These are phyloP conservation scores for Thalassiosira delicatula DNA, from an alignment of 352 stramenopile genomes.

Conservation along the genomic window DNA sequence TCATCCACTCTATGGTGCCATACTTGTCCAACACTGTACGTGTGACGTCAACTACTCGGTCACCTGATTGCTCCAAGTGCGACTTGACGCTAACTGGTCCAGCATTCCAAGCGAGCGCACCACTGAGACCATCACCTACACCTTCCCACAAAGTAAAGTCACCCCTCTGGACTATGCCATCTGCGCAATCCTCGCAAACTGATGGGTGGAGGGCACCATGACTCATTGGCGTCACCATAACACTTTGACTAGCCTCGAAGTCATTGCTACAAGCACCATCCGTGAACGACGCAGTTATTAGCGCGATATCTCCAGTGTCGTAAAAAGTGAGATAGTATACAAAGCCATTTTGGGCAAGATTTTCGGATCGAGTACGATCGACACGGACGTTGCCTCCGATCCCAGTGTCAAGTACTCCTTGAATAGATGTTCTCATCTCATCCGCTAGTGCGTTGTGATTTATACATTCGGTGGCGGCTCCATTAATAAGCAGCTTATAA, in stretches of 20 bases:
- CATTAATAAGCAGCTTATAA: constrained; percentile 57
- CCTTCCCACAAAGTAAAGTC: constrained; percentile 90
- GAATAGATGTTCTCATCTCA: constrained; percentile 61
- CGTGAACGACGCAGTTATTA: constrained; percentile 42
- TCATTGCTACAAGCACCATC: constrained; percentile 49
- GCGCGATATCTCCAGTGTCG: constrained; percentile 56
- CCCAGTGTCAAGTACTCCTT: constrained; percentile 50
- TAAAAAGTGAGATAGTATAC: constrained; percentile 74
- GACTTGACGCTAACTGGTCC: constrained; percentile 71
- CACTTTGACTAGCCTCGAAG: constrained; percentile 64
- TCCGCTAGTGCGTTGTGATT: constrained; percentile 67
- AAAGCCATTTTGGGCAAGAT: constrained; percentile 78
- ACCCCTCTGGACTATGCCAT: constrained; percentile 88
- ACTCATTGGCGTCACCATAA: constrained; percentile 54
- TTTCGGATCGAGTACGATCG: constrained; percentile 61
- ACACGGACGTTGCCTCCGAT: constrained; percentile 66
- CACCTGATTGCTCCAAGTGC: constrained; percentile 79
- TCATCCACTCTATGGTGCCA: constrained; percentile 91
- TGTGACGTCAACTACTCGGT: constrained; percentile 87
- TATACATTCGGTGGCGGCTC: constrained; percentile 73
- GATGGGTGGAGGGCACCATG: constrained; percentile 67
- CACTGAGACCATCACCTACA: constrained; percentile 77
- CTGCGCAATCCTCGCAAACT: constrained; percentile 68
- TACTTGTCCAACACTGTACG: constrained; percentile 93
- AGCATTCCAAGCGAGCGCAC: constrained; percentile 60